phyloP scores from a whole-genome alignment of 345 rosid species.

The Lenwebbia sp. region DNA sequence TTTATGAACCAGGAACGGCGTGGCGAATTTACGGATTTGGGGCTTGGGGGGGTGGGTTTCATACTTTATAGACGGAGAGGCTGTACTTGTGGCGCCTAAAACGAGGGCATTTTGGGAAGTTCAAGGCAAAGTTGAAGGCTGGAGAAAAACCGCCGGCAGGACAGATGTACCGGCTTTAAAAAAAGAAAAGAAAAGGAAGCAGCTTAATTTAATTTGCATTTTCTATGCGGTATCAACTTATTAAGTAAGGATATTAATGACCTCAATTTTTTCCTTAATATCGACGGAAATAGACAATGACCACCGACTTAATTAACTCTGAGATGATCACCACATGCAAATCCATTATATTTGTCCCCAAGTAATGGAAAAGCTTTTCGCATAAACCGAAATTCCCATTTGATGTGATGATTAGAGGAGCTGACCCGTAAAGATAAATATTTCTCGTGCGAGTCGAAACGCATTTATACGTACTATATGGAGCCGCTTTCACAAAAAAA shows the following conservation, averaged over 20 bases:
- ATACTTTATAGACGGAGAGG: neutral
- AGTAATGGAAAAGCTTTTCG: no score
- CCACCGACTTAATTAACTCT: neutral
- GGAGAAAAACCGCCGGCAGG: neutral
- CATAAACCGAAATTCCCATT: no score
- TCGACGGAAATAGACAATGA: neutral
- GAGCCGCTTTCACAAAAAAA: no score
- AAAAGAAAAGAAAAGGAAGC: neutral
- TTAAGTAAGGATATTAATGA: neutral
- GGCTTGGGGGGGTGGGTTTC: neutral
- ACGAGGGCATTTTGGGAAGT: neutral
- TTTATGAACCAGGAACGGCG: no score
- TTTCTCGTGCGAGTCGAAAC: neutral
- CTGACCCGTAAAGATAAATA: neutral
- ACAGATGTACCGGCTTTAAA: neutral
- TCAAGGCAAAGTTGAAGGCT: neutral
- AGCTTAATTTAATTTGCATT: neutral
- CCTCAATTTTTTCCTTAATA: neutral
- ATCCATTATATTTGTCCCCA: neutral
- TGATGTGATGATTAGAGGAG: neutral
- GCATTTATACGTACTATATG: no score
- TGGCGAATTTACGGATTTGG: neutral
- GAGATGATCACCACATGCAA: neutral
- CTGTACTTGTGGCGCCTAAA: neutral
- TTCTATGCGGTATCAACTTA: neutral